Base-by-base conservation (phyloP, 371 early-diverging fungal species). In the Sporodiniella umbellata region DNA sequence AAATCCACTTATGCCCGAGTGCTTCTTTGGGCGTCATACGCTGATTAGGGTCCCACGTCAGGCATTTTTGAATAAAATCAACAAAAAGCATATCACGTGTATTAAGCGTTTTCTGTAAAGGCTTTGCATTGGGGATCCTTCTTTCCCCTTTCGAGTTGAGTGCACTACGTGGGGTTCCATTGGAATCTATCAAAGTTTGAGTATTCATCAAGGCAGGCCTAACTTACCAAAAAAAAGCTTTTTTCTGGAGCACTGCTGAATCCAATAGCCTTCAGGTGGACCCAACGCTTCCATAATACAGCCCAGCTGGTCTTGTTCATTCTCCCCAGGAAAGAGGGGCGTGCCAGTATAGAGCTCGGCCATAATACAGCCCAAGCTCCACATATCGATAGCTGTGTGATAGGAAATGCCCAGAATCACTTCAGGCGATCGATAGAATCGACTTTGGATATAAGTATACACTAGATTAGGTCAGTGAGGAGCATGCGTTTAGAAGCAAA, bases 281-380 rank as follows among this genome's bases (percentile, higher is more conserved):
- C 95, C 94, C 35, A 84, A 75, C 15, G 90, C 66, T 60, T 95
- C 94, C 85, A 94, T 89, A 31, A 95, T 91, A 19, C 48, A 47
- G 5, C 37, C 70, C 37, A 94, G 64, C 61, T 95, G 94, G 58
- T 98, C 95, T 48, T 84, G 84, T 67, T 98, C 96, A 59, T 93
- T 89, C 61, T 93, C 93, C 10, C 96, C 97, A 1, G 97, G 95
- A 62, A 98, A 96, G 28, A 98, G 64, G 22, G 96, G 97, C 51
- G 43, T 52, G 14, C 90, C 91, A 0, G 87, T 86, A 50, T 86
- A 79, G 23, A 99, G 78, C 64, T 99, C 99, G n/a, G 88, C 93
- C 2, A 96, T 78, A 42, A 99, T 97, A 70, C 99, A 99, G 1
- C 99, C 99, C 22, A 98, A 68, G 44, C 89, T 88, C 99, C 99